Base-by-base conservation (phyloP, 163 green algal species). In the Chlorella variabilis region DNA sequence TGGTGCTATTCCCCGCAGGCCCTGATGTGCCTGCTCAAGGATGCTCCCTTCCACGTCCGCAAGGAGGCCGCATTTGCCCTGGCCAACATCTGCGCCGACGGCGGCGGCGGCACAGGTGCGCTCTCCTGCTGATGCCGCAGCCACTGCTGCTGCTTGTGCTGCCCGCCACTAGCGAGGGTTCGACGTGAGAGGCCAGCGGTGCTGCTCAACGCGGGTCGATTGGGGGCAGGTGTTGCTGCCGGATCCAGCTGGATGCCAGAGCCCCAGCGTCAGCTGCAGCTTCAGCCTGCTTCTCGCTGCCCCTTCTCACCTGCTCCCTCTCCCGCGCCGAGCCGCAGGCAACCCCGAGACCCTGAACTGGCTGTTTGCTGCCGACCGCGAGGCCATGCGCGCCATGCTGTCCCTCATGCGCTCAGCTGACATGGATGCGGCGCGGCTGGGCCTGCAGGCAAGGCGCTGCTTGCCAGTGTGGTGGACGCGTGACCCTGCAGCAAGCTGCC, bases 21-120 rank as follows among this genome's bases (percentile, higher is more conserved):
- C 18, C 59, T 89, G 2, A 81, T 86, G 45, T 49, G 31, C n/a
- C 56, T 83, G 31, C 56, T 89, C 3, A 83, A 81, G 77, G 61
- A 85, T 17, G 17, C 54, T 0, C 82, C 85, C 29, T 89, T 88
- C 65, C 82, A 89, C 42, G 73, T 89, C 4, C 75, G 80, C n/a
- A 89, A 89, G 69, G 85, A 89, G 58, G 77, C 78, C 27, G 85
- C 82, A 2, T 88, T 71, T 42, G 85, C 78, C 0, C 38, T 89
- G 27, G 71, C 84, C 51, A 89, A 88, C 78, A 67, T 88, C 20
- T 85, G 75, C 49, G 77, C 82, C 2, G 85, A 71, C 31, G 82
- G 82, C 34, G 84, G 84, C 34, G 76, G 62, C 56, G 82, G 77
- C 42, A 80, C 69, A 3, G 85, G 85, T 41, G 82, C 83, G 42